Percentiles rank a stretch among this genome's conserved stretches.
Evolutionary conservation across 169 alveolate genomes (phyloP).

Genomic region (Cryptosporidium viatorum): DNA sequence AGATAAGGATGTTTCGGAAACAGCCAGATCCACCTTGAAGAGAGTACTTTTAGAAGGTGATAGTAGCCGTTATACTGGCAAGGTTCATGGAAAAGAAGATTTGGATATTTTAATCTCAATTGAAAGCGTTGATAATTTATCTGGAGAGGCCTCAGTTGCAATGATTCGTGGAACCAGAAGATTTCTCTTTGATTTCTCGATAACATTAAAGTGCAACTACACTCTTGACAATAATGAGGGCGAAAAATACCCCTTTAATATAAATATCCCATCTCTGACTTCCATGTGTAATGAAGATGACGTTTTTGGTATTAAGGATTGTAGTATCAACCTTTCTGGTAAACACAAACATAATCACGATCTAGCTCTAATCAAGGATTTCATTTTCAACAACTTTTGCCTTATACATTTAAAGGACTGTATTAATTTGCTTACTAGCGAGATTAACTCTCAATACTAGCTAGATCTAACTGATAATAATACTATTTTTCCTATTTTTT

Average conservation of each 20-base stretch:
- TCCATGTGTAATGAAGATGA: slow-evolving; percentile 73
- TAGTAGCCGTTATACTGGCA: slow-evolving; percentile 75
- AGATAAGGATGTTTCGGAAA: slow-evolving; percentile 82
- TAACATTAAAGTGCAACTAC: slow-evolving; percentile 29
- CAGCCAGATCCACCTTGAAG: slow-evolving; percentile 74
- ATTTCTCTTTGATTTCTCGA: slow-evolving; percentile 84
- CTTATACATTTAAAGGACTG: slow-evolving; percentile 6
- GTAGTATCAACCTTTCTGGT: slow-evolving; percentile 10
- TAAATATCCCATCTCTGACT: slow-evolving; percentile 52
- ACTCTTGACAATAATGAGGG: background rate
- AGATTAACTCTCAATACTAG: slow-evolving; percentile 14
- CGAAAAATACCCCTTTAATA: slow-evolving; percentile 14
- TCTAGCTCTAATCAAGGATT: slow-evolving; percentile 7
- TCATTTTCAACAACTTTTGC: slow-evolving; percentile 24
- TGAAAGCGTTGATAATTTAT: slow-evolving; percentile 80
- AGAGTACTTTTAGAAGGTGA: slow-evolving; percentile 78
- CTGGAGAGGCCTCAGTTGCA: slow-evolving; percentile 87
- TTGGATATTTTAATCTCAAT: slow-evolving; percentile 77
- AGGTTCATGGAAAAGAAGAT: slow-evolving; percentile 74
- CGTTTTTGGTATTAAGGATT: slow-evolving; percentile 55
- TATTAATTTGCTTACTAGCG: background rate
- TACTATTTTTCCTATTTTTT: background rate
- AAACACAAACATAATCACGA: slow-evolving; percentile 14
- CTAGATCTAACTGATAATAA: background rate
- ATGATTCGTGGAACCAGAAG: slow-evolving; percentile 86